Percentiles rank a stretch among this genome's conserved stretches.
These are phyloP conservation scores for Knufia fluminis DNA, from an alignment of 2,329 filamentous ascomycete species.

Conservation along the genomic window DNA sequence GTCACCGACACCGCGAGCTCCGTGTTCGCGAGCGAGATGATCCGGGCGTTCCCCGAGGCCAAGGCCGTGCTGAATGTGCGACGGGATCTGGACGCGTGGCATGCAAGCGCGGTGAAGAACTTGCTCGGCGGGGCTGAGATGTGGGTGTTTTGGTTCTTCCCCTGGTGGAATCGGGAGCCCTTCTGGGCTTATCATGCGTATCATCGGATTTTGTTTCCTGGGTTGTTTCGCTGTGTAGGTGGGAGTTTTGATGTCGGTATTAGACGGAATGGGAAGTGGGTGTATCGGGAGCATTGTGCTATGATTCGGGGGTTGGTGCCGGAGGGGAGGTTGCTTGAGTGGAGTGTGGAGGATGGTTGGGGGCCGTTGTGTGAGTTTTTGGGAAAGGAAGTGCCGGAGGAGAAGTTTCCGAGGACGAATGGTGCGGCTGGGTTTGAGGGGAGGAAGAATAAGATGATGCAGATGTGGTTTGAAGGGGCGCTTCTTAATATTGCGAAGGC, in stretches of 20 bases:
- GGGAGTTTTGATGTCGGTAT: neutral
- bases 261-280: neutral
- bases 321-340: neutral
- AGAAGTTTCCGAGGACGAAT: no score
- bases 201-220: neutral
- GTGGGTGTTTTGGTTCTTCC: neutral
- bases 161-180: neutral
- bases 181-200: neutral
- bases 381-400: neutral
- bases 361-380: neutral
- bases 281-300: neutral
- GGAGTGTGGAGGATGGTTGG: neutral
- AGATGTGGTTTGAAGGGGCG: neutral
- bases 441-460: neutral
- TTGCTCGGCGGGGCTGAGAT: neutral
- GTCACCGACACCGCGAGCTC: neutral
- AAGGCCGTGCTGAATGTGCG: no score
- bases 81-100: neutral
- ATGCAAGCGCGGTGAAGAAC: neutral
- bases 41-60: neutral
- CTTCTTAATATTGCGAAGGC: neutral
- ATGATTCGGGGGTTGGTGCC: neutral
- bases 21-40: neutral
- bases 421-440: neutral
- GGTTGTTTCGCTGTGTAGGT: neutral